Percentiles rank a stretch among this genome's conserved stretches.
phyloP scores from a whole-genome alignment of 352 stramenopile species.

The Phytophthora cryptogea region DNA sequence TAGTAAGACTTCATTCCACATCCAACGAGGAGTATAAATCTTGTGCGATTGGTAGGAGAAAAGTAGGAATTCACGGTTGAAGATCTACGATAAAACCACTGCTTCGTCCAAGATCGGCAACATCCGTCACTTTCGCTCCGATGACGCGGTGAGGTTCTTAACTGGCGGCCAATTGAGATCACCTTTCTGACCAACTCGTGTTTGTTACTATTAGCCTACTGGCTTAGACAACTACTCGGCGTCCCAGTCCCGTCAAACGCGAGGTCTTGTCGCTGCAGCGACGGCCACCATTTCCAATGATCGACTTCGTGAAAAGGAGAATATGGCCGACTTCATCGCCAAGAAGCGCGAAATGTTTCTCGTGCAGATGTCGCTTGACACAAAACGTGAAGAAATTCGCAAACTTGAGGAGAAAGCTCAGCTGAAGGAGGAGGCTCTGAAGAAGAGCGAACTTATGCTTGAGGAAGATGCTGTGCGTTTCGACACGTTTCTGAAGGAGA shows the following conservation, averaged over 20 bases:
- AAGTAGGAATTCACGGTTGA: constrained; percentile 56
- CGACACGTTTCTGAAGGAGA: constrained; percentile 97
- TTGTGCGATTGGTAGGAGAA: constrained; percentile 45
- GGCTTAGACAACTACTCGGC: constrained; percentile 60
- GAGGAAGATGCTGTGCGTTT: constrained; percentile 96
- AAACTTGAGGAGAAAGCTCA: constrained; percentile 97
- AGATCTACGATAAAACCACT: constrained; percentile 93
- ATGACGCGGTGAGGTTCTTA: constrained; percentile 48
- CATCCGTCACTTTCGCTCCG: constrained; percentile 72
- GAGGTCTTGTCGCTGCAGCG: constrained; percentile 76
- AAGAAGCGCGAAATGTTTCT: constrained; percentile 98
- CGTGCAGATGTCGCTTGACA: constrained; percentile 95
- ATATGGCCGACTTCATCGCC: constrained; percentile 95
- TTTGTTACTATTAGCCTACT: constrained; percentile 31
- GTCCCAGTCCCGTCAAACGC: constrained; percentile 74
- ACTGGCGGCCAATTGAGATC: not conserved
- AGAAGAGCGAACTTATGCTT: constrained; percentile 95
- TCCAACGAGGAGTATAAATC: too few relatives aligned
- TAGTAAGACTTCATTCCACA: not conserved
- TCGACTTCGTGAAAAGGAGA: constrained; percentile 93
- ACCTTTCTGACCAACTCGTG: not conserved
- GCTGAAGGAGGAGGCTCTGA: constrained; percentile 94
- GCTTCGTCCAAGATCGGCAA: constrained; percentile 80
- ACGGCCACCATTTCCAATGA: constrained; percentile 86
- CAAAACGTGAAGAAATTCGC: constrained; percentile 95